These are phyloP conservation scores for Wallacemonas sp. DNA, from an alignment of 208 protist genomes.

Conservation along the genomic window DNA sequence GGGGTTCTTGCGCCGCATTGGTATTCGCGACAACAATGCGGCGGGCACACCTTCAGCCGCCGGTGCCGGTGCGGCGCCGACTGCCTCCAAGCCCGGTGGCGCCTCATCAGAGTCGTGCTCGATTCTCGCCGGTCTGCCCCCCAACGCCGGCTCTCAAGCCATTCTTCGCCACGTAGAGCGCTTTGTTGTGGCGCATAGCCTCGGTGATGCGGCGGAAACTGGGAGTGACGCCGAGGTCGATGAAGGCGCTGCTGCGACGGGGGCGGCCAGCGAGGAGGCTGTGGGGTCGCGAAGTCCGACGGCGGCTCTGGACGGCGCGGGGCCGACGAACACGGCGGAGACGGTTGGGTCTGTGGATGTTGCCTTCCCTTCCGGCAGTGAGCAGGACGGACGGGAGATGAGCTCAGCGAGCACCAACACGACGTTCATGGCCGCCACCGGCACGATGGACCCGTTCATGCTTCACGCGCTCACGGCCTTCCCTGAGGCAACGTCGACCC, in stretches of 20 bases:
- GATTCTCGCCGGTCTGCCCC: conserved; percentile 42
- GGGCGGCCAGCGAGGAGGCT: too few species aligned
- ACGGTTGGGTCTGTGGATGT: too few species aligned
- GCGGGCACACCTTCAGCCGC: too few species aligned
- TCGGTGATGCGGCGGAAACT: neutral
- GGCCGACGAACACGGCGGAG: too few species aligned
- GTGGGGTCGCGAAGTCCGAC: too few species aligned
- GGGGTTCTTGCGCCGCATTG: conserved; percentile 1
- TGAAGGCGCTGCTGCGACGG: neutral
- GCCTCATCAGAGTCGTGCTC: neutral
- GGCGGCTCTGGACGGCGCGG: too few species aligned
- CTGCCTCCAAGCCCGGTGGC: too few species aligned
- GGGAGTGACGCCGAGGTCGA: neutral
- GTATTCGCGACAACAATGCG: conserved; percentile 2
- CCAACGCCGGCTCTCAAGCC: conserved; percentile 51
- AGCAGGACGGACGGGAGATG: too few species aligned
- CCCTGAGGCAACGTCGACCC: neutral
- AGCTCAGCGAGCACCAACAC: neutral
- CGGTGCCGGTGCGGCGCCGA: too few species aligned
- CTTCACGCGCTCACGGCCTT: neutral
- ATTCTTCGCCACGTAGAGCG: conserved; percentile 53
- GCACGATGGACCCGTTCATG: neutral
- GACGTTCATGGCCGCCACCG: neutral
- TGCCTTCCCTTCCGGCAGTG: too few species aligned
- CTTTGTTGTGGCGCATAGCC: conserved; percentile 20